Percentiles rank a stretch among this genome's conserved stretches.
These are phyloP conservation scores for Bipolaris cookei DNA, from an alignment of 2,329 filamentous ascomycete genomes.

Conservation along the genomic window DNA sequence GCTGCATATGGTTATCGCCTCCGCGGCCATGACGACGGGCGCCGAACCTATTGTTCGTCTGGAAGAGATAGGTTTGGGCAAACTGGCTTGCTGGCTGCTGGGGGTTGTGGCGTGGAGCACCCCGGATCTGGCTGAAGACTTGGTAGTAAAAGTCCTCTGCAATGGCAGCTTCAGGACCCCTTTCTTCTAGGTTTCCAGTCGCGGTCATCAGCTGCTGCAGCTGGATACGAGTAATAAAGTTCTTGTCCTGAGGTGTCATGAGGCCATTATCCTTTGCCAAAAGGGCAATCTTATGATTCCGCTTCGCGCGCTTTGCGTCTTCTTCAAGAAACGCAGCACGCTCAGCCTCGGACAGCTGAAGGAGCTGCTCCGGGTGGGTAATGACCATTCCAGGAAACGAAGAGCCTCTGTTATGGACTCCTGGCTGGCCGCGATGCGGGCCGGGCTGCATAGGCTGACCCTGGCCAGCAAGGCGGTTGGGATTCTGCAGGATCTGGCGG, in stretches of 20 bases:
- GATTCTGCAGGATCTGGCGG: conserved; percentile 80
- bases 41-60: conserved; percentile 86
- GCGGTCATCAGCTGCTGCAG: conserved; percentile 94
- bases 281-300: conserved; percentile 97
- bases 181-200: conserved; percentile 83
- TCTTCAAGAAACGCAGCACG: conserved; percentile 83
- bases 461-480: conserved; percentile 65
- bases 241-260: conserved; percentile 99
- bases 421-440: conserved; percentile 44
- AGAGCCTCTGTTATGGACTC: conserved; percentile 53
- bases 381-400: conserved; percentile 61
- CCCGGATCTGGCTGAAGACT: conserved; percentile 92
- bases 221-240: conserved; percentile 97
- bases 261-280: conserved; percentile 93
- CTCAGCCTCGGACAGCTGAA: conserved; percentile 81
- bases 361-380: conserved; percentile 74
- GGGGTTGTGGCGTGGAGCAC: conserved; percentile 86
- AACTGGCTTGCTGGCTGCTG: conserved; percentile 95
- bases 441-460: conserved; percentile 48
- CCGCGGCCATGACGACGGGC: conserved; percentile 77
- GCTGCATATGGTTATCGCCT: conserved; percentile 95
- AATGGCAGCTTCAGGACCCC: conserved; percentile 78
- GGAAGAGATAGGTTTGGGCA: conserved; percentile 95
- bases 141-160: conserved; percentile 98
- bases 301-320: conserved; percentile 92